A percentile compares a stretch with the other conserved stretches of the same genome.
phyloP scores from a whole-genome alignment of 2,329 filamentous ascomycete species.

The Blastomyces silverae region DNA sequence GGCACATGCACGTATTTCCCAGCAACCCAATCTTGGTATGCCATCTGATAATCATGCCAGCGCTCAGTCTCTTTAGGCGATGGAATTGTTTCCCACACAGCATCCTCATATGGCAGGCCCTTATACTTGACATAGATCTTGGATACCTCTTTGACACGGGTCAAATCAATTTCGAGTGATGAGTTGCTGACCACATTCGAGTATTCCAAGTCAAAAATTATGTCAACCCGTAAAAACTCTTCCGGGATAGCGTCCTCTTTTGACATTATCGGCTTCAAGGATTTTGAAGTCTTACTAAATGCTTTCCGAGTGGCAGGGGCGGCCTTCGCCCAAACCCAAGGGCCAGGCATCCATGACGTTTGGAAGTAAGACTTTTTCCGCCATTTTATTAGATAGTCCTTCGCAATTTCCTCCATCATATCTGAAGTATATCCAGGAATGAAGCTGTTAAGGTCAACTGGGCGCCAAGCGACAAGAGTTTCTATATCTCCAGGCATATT shows the following conservation, averaged over 20 bases:
- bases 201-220: slow-evolving; percentile 77
- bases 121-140: slow-evolving; percentile 84
- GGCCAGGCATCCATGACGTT: slow-evolving; percentile 78
- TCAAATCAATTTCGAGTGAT: slow-evolving; percentile 62
- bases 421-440: slow-evolving; percentile 47
- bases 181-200: slow-evolving; percentile 50
- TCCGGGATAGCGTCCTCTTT: slow-evolving; percentile 77
- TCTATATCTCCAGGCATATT: slow-evolving; percentile 61
- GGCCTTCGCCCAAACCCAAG: slow-evolving; percentile 75
- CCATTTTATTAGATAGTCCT: slow-evolving; percentile 92
- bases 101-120: slow-evolving; percentile 82
- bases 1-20: slow-evolving; percentile 66
- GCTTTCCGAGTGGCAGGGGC: slow-evolving; percentile 59
- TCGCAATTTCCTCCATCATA: slow-evolving; percentile 64
- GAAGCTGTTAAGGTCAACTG: slow-evolving; percentile 53
- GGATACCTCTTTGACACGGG: slow-evolving; percentile 63
- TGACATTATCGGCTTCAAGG: slow-evolving; percentile 59
- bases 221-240: slow-evolving; percentile 76
- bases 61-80: slow-evolving; percentile 53
- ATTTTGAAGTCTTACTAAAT: slow-evolving; percentile 64
- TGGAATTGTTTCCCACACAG: slow-evolving; percentile 82
- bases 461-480: slow-evolving; percentile 82
- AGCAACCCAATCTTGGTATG: slow-evolving; percentile 79
- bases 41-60: slow-evolving; percentile 72
- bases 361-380: slow-evolving; percentile 70